These are phyloP conservation scores for Mucor sp. DNA, from an alignment of 371 early-diverging fungal genomes.

Conservation along the genomic window DNA sequence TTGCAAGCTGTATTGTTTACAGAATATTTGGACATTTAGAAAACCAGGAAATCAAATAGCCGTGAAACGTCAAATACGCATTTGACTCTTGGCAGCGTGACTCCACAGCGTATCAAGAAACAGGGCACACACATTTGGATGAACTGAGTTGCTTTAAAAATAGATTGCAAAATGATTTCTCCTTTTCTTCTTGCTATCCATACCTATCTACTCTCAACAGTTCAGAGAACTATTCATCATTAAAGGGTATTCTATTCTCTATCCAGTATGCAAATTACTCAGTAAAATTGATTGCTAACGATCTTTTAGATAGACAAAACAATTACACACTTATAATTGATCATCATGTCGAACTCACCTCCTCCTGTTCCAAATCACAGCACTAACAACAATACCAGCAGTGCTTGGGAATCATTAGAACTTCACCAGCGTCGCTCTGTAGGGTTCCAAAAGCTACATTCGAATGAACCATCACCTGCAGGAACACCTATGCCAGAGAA, in stretches of 20 bases:
- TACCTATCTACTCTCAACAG: background rate
- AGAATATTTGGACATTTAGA: background rate
- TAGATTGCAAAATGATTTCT: background rate
- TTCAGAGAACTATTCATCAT: background rate
- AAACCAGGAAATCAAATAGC: background rate
- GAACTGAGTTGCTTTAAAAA: background rate
- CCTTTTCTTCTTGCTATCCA: background rate
- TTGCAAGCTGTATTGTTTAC: background rate
- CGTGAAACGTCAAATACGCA: background rate
- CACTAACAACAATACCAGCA: background rate
- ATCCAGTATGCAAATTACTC: background rate
- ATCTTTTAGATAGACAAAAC: background rate
- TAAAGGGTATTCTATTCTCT: background rate
- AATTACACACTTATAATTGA: background rate
- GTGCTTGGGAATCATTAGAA: slow-evolving; percentile 8
- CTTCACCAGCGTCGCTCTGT: slow-evolving; percentile 3
- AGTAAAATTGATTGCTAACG: background rate
- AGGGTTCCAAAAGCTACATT: slow-evolving; percentile 17
- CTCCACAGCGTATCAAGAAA: background rate
- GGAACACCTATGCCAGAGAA: slow-evolving; percentile 6
- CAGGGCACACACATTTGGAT: background rate
- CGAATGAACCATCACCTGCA: background rate
- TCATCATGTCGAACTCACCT: slow-evolving; percentile 1
- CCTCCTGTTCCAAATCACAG: slow-evolving; percentile 9
- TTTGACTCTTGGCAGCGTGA: slow-evolving; percentile 3